These are phyloP conservation scores for Thermothielavioides terrestris DNA, from an alignment of 495 filamentous ascomycete species.

Conservation along the genomic window DNA sequence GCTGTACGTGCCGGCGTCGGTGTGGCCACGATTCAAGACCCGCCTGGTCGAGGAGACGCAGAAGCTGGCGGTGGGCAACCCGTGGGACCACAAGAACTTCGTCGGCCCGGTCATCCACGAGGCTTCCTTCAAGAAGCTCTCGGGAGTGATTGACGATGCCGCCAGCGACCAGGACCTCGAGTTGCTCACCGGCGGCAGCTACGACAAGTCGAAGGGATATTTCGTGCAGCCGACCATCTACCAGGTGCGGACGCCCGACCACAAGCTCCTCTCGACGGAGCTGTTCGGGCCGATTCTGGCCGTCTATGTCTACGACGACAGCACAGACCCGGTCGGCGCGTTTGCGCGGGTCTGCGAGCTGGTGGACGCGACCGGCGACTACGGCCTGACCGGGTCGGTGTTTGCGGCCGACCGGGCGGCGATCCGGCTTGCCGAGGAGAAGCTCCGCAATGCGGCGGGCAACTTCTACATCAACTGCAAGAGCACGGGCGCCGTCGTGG, in stretches of 20 bases:
- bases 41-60: slow-evolving; percentile 56
- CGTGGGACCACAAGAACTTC: slow-evolving; percentile 60
- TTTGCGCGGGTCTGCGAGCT: slow-evolving; percentile 48
- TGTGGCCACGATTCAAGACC: slow-evolving; percentile 58
- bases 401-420: slow-evolving; percentile 66
- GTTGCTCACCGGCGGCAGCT: slow-evolving; percentile 58
- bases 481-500: slow-evolving; percentile 84
- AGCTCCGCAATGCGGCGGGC: slow-evolving; percentile 66
- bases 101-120: slow-evolving; percentile 73
- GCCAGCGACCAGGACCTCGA: slow-evolving; percentile 57
- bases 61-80: slow-evolving; percentile 58
- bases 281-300: slow-evolving; percentile 70
- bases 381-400: slow-evolving; percentile 71
- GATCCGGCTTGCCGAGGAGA: slow-evolving; percentile 59
- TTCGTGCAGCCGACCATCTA: slow-evolving; percentile 70
- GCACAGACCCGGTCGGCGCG: slow-evolving; percentile 39
- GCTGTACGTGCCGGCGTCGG: slow-evolving; percentile 60
- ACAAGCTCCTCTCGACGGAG: slow-evolving; percentile 61
- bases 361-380: slow-evolving; percentile 59
- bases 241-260: slow-evolving; percentile 48
- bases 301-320: slow-evolving; percentile 65
- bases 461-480: slow-evolving; percentile 96
- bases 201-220: slow-evolving; percentile 60
- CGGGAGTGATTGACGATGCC: slow-evolving; percentile 54
- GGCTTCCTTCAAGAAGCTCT: slow-evolving; percentile 62